Evolutionary conservation across 805 yeast genomes (phyloP).

Genomic region (Wickerhamomyces queroliae): DNA sequence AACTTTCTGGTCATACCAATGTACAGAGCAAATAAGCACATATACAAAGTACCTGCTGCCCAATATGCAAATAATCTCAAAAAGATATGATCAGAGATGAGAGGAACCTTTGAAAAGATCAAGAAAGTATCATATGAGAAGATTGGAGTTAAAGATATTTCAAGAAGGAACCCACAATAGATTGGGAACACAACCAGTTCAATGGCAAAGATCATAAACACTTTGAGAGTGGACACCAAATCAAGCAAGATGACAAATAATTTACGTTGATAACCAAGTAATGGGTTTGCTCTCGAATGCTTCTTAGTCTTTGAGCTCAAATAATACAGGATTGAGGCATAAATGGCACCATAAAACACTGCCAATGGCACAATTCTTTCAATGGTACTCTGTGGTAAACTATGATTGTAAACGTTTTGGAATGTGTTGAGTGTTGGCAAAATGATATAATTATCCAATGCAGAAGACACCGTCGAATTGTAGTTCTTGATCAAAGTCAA

Average conservation of each 20-base stretch:
- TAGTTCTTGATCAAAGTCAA: not conserved
- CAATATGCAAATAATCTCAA: conserved; percentile 30
- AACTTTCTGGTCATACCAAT: conserved; percentile 75
- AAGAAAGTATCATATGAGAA: conserved; percentile 19
- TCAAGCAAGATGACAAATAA: conserved; percentile 50
- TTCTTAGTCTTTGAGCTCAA: conserved; percentile 24
- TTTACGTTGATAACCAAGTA: conserved; percentile 44
- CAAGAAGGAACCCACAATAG: conserved; percentile 76
- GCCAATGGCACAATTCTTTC: conserved; percentile 33
- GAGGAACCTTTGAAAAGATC: not conserved
- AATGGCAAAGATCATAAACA: conserved; percentile 64
- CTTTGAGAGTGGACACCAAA: conserved; percentile 60
- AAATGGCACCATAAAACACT: conserved; percentile 29
- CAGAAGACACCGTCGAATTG: conserved; percentile 3
- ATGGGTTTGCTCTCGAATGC: conserved; percentile 34
- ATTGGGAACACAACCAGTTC: conserved; percentile 86
- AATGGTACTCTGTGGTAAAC: conserved; percentile 24
- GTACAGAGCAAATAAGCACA: conserved; percentile 81
- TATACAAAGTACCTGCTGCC: conserved; percentile 76
- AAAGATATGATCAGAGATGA: not conserved
- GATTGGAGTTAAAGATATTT: conserved; percentile 61
- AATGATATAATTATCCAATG: conserved; percentile 2
- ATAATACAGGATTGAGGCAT: conserved; percentile 20
- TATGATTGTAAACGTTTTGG: conserved; percentile 14
- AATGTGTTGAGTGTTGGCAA: conserved; percentile 18